These are phyloP conservation scores for Fusarium armeniacum DNA, from an alignment of 2,329 filamentous ascomycete species.

Conservation along the genomic window DNA sequence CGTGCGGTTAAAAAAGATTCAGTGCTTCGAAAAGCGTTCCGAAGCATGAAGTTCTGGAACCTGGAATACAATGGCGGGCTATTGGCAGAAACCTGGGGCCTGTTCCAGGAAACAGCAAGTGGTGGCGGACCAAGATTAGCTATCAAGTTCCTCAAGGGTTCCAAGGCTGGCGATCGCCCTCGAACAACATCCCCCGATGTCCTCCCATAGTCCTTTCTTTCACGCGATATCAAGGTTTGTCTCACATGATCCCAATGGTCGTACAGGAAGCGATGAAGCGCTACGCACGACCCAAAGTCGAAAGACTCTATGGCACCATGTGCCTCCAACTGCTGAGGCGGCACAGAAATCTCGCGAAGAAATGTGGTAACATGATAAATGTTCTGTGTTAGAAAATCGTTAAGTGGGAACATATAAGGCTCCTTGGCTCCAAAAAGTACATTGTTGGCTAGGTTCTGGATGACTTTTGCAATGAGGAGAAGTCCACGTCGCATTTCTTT, in stretches of 20 bases:
- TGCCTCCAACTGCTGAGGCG: conserved; percentile 62
- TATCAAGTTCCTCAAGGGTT: conserved; percentile 72
- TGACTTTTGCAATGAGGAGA: conserved; percentile 77
- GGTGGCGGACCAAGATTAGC: conserved; percentile 76
- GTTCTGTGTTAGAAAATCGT: conserved; percentile 76
- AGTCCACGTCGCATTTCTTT: conserved; percentile 78
- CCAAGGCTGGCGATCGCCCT: conserved; percentile 69
- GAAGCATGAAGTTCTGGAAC: conserved; percentile 80
- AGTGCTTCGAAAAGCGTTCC: conserved; percentile 74
- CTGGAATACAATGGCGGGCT: conserved; percentile 74
- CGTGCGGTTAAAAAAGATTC: conserved; percentile 75
- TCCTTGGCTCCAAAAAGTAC: conserved; percentile 80
- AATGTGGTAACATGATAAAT: conserved; percentile 78
- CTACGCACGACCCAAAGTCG: conserved; percentile 79
- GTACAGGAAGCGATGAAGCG: conserved; percentile 77
- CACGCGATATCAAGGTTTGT: conserved; percentile 72
- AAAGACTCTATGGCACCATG: conserved; percentile 65
- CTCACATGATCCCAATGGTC: conserved; percentile 79
- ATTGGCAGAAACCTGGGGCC: conserved; percentile 74
- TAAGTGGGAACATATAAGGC: conserved; percentile 79
- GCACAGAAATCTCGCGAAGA: conserved; percentile 74
- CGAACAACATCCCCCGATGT: conserved; percentile 67
- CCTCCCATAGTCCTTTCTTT: conserved; percentile 69
- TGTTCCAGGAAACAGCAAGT: conserved; percentile 77
- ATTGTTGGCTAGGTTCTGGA: conserved; percentile 80